Evolutionary conservation across 495 filamentous ascomycete species (phyloP).

Genomic region (Hypoxylon rickii): DNA sequence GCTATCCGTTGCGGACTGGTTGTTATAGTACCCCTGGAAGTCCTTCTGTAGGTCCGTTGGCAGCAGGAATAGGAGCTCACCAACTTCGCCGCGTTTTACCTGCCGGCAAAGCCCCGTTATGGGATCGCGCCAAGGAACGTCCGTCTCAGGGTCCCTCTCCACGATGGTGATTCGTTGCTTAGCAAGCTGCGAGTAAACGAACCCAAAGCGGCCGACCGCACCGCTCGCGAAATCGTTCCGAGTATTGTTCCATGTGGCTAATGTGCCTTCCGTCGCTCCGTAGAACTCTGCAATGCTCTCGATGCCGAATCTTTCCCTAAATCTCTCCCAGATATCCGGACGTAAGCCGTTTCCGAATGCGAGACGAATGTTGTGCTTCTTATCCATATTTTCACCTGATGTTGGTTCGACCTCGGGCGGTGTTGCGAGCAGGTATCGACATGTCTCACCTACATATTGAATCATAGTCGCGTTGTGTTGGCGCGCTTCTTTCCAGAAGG

Average conservation of each 20-base stretch:
- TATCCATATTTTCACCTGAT: slow-evolving; percentile 76
- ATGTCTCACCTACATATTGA: slow-evolving; percentile 95
- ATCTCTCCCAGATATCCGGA: slow-evolving; percentile 87
- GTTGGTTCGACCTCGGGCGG: slow-evolving; percentile 64
- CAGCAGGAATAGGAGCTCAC: slow-evolving; percentile 79
- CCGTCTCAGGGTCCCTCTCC: slow-evolving; percentile 71
- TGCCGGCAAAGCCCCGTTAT: slow-evolving; percentile 72
- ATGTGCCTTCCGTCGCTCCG: slow-evolving; percentile 78
- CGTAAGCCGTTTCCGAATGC: slow-evolving; percentile 92
- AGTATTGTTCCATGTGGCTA: slow-evolving; percentile 74
- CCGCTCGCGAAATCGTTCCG: slow-evolving; percentile 77
- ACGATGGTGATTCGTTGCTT: slow-evolving; percentile 61
- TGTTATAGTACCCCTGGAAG: slow-evolving; percentile 90
- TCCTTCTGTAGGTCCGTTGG: slow-evolving; percentile 67
- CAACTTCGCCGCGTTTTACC: slow-evolving; percentile 65
- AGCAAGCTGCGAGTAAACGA: slow-evolving; percentile 60
- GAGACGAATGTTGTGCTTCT: slow-evolving; percentile 73
- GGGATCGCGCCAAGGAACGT: slow-evolving; percentile 70
- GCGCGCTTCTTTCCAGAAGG: slow-evolving; percentile 82
- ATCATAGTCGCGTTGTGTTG: slow-evolving; percentile 76
- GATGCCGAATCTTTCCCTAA: slow-evolving; percentile 87
- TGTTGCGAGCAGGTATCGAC: slow-evolving; percentile 82
- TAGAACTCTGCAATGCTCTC: slow-evolving; percentile 87
- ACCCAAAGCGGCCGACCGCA: slow-evolving; percentile 80
- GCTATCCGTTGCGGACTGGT: slow-evolving; percentile 69